phyloP scores from a whole-genome alignment of 2,329 filamentous ascomycete species.

The Fulvia fulva region DNA sequence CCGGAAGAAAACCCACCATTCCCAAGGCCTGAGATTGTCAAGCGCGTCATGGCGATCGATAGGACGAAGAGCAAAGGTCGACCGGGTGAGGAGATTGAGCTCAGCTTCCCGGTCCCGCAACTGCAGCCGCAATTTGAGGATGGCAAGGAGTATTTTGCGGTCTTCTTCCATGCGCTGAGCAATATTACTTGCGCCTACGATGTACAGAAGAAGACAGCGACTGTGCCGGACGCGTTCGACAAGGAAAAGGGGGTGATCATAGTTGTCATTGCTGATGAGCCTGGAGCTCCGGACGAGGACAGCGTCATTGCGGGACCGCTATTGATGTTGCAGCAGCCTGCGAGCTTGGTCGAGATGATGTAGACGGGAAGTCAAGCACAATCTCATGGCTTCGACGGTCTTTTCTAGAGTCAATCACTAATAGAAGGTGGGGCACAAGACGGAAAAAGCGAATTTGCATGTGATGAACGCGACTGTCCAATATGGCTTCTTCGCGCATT shows the following conservation, averaged over 20 bases:
- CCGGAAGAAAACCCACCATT: not conserved
- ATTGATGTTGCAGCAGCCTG: slow-evolving; percentile 3
- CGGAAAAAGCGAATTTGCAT: too few relatives aligned
- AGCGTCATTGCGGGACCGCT: slow-evolving; percentile 2
- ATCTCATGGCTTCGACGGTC: too few relatives aligned
- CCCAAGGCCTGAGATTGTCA: not conserved
- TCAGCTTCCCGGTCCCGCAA: not conserved
- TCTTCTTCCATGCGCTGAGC: not conserved
- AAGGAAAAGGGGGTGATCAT: slow-evolving; percentile 1
- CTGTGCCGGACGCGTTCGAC: not conserved
- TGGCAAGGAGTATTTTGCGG: not conserved
- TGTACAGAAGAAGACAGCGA: not conserved
- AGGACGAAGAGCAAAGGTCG: not conserved
- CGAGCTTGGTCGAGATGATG: not conserved
- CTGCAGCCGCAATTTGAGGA: not conserved
- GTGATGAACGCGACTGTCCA: too few relatives aligned
- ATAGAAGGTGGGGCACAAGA: too few relatives aligned
- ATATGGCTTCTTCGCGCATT: too few relatives aligned
- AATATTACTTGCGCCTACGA: not conserved
- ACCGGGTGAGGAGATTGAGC: not conserved
- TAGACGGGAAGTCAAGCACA: too few relatives aligned
- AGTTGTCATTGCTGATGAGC: not conserved
- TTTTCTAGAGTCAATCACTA: too few relatives aligned
- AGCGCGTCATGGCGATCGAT: not conserved
- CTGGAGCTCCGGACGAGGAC: not conserved